Evolutionary conservation across 164 flowering plant species (phyloP).

Genomic region (Paratinospora sagittata): DNA sequence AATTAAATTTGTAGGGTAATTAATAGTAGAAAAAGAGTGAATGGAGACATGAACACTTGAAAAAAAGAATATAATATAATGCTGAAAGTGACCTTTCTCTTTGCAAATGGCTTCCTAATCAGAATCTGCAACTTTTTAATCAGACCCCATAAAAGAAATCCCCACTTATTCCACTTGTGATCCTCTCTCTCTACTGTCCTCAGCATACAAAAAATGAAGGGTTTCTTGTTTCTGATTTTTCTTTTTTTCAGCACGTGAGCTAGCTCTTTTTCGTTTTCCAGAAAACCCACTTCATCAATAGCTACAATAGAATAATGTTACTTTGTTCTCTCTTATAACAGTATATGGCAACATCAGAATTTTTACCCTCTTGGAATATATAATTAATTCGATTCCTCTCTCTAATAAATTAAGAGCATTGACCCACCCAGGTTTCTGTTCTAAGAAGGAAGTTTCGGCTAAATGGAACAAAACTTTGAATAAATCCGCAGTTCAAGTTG

Average conservation of each 20-base stretch:
- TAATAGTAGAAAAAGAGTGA: too few species aligned
- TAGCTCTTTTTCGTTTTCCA: background rate
- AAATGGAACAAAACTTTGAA: slow-evolving; percentile 2
- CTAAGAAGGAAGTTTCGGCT: background rate
- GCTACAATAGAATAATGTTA: background rate
- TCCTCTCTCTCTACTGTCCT: background rate
- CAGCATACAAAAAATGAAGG: background rate
- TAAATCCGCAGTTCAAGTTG: background rate
- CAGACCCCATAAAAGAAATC: slow-evolving; percentile 3
- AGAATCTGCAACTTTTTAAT: slow-evolving; percentile 2
- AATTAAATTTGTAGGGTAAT: too few species aligned
- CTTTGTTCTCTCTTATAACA: background rate
- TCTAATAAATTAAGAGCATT: background rate
- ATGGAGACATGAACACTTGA: too few species aligned
- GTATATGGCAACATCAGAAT: background rate
- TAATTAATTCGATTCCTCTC: background rate
- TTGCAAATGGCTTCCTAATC: slow-evolving; percentile 4
- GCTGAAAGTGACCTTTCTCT: background rate
- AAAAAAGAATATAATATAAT: background rate
- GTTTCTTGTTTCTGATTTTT: background rate
- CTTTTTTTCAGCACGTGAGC: background rate
- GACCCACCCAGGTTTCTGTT: background rate
- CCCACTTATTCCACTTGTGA: background rate
- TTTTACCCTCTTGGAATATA: background rate
- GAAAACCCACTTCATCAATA: background rate